Conservation (phyloP, 2,329 filamentous ascomycete species). For the Neophaeococcomyces aloes region DNA sequence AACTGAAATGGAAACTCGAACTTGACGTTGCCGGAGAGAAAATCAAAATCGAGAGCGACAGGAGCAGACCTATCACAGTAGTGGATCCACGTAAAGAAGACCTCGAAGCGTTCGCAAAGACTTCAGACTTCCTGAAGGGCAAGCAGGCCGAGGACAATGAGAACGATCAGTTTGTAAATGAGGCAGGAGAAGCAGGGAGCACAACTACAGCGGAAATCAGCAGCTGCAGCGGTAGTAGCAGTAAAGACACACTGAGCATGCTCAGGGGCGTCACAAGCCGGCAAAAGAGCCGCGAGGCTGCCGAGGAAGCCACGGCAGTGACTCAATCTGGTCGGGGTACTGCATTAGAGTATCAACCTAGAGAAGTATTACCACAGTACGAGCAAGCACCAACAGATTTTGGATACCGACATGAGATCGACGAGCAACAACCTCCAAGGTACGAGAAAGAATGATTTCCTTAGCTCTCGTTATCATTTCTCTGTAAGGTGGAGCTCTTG, state of each 20-base stretch:
- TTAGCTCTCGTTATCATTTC: background rate
- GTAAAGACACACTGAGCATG: background rate
- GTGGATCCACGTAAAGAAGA: slow-evolving; percentile 1
- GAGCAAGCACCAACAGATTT: slow-evolving; percentile 1
- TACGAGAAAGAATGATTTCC: slow-evolving; percentile 7
- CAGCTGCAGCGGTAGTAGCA: background rate
- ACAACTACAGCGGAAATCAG: no score
- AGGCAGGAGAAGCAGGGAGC: background rate
- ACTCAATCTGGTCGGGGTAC: background rate
- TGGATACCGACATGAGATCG: slow-evolving; percentile 7
- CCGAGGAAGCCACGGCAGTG: slow-evolving; percentile 1
- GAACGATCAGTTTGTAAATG: slow-evolving; percentile 4
- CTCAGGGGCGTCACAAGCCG: background rate
- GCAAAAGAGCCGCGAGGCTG: slow-evolving; percentile 2
- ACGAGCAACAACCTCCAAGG: slow-evolving; percentile 6
- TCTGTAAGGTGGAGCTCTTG: no score
- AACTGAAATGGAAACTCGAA: slow-evolving; percentile 16
- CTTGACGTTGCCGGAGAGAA: slow-evolving; percentile 16
- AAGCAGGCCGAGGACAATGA: background rate
- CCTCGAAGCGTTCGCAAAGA: slow-evolving; percentile 1
- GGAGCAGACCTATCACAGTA: background rate
- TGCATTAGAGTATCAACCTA: background rate
- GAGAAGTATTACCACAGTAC: slow-evolving; percentile 2
- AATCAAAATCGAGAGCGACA: slow-evolving; percentile 9
- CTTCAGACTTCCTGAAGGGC: background rate